These are phyloP conservation scores for Geotrichum carabidarum DNA, from an alignment of 1,139 yeast genomes.

Conservation along the genomic window DNA sequence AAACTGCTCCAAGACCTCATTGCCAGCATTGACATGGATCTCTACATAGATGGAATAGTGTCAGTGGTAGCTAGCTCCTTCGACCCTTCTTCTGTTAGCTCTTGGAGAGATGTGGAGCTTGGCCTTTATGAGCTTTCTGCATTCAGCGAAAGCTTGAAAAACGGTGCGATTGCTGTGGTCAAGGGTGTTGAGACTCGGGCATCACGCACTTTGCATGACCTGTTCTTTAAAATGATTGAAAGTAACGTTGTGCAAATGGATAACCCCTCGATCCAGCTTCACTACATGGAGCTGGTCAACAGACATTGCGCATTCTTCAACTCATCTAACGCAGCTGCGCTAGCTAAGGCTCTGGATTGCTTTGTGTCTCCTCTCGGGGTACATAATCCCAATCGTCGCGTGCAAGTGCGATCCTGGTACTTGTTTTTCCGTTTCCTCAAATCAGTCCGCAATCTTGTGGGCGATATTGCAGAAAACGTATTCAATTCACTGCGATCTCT, in stretches of 20 bases:
- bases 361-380: slow-evolving; percentile 80
- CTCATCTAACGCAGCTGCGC: slow-evolving; percentile 45
- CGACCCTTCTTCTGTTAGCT: slow-evolving; percentile 26
- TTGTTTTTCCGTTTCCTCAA: slow-evolving; percentile 78
- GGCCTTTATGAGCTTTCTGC: slow-evolving; percentile 78
- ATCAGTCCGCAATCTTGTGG: slow-evolving; percentile 61
- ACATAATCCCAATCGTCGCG: slow-evolving; percentile 57
- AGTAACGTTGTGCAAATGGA: slow-evolving; percentile 45
- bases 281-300: slow-evolving; percentile 77
- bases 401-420: slow-evolving; percentile 85
- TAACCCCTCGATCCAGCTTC: slow-evolving; percentile 76
- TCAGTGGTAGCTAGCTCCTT: slow-evolving; percentile 59
- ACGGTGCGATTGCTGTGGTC: slow-evolving; percentile 63
- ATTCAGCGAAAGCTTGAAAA: slow-evolving; percentile 74
- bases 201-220: slow-evolving; percentile 37
- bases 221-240: slow-evolving; percentile 60
- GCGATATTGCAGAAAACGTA: slow-evolving; percentile 44
- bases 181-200: slow-evolving; percentile 44
- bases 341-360: slow-evolving; percentile 62
- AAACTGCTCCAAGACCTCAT: slow-evolving; percentile 80
- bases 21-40: slow-evolving; percentile 65
- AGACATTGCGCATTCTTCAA: slow-evolving; percentile 69
- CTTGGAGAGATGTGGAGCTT: slow-evolving; percentile 79
- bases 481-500: slow-evolving; percentile 50
- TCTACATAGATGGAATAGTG: slow-evolving; percentile 68